A percentile compares a stretch with the other conserved stretches of the same genome.
phyloP scores from a whole-genome alignment of 2,329 filamentous ascomycete genomes.

The Botrytis porri region DNA sequence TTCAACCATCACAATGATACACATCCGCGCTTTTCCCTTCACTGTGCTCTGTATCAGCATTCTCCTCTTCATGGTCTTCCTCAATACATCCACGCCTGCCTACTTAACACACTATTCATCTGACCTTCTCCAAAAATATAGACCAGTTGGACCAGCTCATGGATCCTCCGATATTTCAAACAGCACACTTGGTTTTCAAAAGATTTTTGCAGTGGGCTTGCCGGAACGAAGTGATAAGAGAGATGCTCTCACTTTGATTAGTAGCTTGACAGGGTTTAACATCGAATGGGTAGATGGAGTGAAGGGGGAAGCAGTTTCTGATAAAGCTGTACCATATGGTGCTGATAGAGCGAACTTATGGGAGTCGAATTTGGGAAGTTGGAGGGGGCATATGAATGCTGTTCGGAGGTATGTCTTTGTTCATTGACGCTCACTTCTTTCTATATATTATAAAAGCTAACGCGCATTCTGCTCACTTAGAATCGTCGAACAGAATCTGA shows the following conservation, averaged over 20 bases:
- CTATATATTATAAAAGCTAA: not conserved
- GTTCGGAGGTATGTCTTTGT: constrained; percentile 30
- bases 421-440: fast-evolving
- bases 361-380: constrained; percentile 42
- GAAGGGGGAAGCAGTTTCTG: constrained; percentile 40
- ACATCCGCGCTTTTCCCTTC: constrained; percentile 12
- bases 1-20: not conserved
- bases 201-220: constrained; percentile 47
- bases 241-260: constrained; percentile 46
- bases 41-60: not conserved
- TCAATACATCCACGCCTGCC: constrained; percentile 16
- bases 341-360: constrained; percentile 15
- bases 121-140: constrained; percentile 9
- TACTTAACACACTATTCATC: constrained; percentile 10
- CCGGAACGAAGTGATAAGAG: constrained; percentile 49
- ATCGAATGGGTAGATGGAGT: constrained; percentile 47
- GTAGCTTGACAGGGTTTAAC: constrained; percentile 43
- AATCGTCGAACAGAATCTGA: constrained; percentile 38
- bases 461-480: not conserved
- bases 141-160: not conserved
- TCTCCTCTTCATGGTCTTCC: constrained; percentile 14
- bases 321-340: constrained; percentile 43
- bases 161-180: not conserved
- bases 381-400: constrained; percentile 44
- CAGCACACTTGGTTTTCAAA: constrained; percentile 39